Percentiles rank a stretch among this genome's conserved stretches.
phyloP scores from a whole-genome alignment of 1,139 yeast genomes.

The Yamadazyma friedrichii region DNA sequence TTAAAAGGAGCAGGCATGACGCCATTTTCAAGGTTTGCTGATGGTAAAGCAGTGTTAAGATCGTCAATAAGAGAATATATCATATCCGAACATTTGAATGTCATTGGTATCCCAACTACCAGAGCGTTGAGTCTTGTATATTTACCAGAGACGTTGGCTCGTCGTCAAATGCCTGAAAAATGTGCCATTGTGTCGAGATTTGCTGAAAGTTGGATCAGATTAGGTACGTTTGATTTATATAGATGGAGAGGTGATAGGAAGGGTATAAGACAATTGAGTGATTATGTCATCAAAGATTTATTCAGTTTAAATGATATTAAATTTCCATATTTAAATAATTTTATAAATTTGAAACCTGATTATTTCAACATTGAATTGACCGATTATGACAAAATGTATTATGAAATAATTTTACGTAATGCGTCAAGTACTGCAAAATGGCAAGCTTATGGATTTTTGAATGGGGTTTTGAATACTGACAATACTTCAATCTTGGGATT shows the following conservation, averaged over 20 bases:
- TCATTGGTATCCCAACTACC: constrained; percentile 84
- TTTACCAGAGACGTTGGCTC: constrained; percentile 76
- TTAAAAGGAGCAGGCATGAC: constrained; percentile 91
- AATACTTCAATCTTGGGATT: constrained; percentile 86
- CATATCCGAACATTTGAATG: constrained; percentile 77
- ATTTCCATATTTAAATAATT: constrained; percentile 33
- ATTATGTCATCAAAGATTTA: constrained; percentile 70
- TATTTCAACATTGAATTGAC: constrained; percentile 36
- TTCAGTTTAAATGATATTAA: constrained; percentile 37
- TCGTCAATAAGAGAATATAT: constrained; percentile 87
- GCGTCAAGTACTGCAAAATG: constrained; percentile 80
- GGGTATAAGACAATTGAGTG: constrained; percentile 62
- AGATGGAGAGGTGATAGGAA: constrained; percentile 69
- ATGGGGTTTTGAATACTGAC: constrained; percentile 94
- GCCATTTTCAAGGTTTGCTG: constrained; percentile 92
- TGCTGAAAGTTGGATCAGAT: constrained; percentile 83
- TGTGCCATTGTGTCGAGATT: constrained; percentile 86
- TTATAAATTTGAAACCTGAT: constrained; percentile 17
- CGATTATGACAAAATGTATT: constrained; percentile 67
- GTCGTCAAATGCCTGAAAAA: constrained; percentile 66
- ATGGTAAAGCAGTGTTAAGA: constrained; percentile 89
- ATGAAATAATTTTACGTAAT: constrained; percentile 68
- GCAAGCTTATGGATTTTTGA: constrained; percentile 90
- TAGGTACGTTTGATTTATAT: constrained; percentile 88
- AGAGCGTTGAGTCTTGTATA: constrained; percentile 73